A percentile compares a stretch with the other conserved stretches of the same genome.
These are phyloP conservation scores for Talaromyces wortmannii DNA, from an alignment of 495 filamentous ascomycete genomes.

Conservation along the genomic window DNA sequence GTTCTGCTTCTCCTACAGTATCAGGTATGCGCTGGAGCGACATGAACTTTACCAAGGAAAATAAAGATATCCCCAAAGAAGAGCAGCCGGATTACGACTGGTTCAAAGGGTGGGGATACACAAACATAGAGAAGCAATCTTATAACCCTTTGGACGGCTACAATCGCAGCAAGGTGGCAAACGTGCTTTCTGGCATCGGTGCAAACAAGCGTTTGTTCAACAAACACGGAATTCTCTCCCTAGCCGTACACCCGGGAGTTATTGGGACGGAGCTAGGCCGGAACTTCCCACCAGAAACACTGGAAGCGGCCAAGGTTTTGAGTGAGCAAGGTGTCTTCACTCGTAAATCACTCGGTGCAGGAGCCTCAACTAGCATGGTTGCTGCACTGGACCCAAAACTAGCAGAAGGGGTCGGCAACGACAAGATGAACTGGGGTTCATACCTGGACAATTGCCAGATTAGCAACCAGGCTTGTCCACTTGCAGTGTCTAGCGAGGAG, in stretches of 20 bases:
- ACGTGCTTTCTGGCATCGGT: conserved; percentile 18
- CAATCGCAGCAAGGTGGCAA: conserved; percentile 22
- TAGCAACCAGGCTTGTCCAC: conserved; percentile 13
- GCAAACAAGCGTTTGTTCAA: conserved; percentile 14
- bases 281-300: conserved; percentile 5
- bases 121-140: conserved; percentile 11
- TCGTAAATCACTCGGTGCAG: conserved; percentile 22
- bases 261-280: conserved; percentile 27
- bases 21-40: conserved; percentile 33
- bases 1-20: conserved; percentile 18
- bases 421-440: conserved; percentile 23
- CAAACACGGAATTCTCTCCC: conserved; percentile 18
- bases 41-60: conserved; percentile 29
- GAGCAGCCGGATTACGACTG: conserved; percentile 27
- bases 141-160: conserved; percentile 21
- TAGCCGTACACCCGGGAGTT: conserved; percentile 31
- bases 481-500: conserved; percentile 20
- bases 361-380: conserved; percentile 33
- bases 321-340: conserved; percentile 8
- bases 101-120: conserved; percentile 17
- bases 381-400: conserved; percentile 38
- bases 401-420: conserved; percentile 18
- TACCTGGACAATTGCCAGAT: conserved; percentile 36
- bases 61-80: conserved; percentile 25
- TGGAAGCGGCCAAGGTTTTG: conserved; percentile 12